These are phyloP conservation scores for Fragaria iinumae DNA, from an alignment of 306 rosid genomes.

Conservation along the genomic window DNA sequence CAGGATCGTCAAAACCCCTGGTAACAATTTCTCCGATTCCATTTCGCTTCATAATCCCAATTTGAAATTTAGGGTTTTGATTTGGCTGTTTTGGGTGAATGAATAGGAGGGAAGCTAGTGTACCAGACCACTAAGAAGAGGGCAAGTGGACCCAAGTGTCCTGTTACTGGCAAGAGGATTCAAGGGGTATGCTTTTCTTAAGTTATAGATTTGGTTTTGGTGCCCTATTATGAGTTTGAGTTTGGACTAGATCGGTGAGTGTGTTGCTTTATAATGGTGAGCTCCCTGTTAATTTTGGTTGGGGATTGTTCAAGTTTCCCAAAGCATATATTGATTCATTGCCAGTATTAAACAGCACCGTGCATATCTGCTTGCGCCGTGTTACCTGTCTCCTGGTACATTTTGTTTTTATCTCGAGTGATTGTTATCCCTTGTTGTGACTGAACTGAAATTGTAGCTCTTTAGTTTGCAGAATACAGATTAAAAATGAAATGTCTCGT, in stretches of 20 bases:
- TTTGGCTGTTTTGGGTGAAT: background rate
- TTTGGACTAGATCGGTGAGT: background rate
- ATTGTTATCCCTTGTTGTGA: background rate
- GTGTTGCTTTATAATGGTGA: conserved; percentile 16
- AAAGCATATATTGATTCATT: background rate
- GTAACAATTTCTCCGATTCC: conserved; percentile 8
- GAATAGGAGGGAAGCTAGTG: conserved; percentile 67
- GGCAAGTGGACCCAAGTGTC: conserved; percentile 75
- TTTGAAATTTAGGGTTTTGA: background rate
- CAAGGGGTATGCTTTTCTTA: conserved; percentile 48
- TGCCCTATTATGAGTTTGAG: background rate
- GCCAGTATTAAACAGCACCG: conserved; percentile 10
- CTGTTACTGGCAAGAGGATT: conserved; percentile 79
- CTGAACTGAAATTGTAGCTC: background rate
- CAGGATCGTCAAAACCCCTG: conserved; percentile 73
- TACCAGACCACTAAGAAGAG: conserved; percentile 77
- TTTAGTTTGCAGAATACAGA: background rate
- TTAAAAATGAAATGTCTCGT: background rate
- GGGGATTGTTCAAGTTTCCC: conserved; percentile 12
- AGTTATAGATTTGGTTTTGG: background rate
- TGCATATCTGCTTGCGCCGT: background rate
- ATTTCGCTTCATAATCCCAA: background rate
- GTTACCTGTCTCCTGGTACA: conserved; percentile 15
- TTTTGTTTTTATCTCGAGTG: background rate
- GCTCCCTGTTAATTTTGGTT: background rate